These are phyloP conservation scores for Pestalotiopsis sp. DNA, from an alignment of 2,329 filamentous ascomycete genomes.

Conservation along the genomic window DNA sequence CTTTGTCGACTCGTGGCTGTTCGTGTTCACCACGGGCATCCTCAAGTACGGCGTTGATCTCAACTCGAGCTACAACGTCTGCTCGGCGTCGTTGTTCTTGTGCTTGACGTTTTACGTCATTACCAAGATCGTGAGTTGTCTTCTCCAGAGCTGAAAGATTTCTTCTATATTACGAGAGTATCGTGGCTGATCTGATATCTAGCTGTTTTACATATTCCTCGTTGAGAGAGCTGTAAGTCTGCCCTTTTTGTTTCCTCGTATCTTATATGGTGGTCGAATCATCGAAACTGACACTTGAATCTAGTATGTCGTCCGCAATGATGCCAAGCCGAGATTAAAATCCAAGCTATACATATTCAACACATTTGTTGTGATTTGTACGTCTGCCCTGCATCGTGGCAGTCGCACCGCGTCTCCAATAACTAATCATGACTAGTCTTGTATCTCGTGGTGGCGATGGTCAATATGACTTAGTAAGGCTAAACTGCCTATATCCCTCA, in stretches of 20 bases:
- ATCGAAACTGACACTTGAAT: neutral
- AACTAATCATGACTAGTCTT: slow-evolving; percentile 29
- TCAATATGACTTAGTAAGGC: slow-evolving; percentile 64
- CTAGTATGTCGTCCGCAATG: slow-evolving; percentile 60
- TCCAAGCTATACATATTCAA: slow-evolving; percentile 65
- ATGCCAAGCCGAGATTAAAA: slow-evolving; percentile 50
- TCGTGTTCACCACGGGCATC: slow-evolving; percentile 60
- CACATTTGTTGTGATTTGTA: slow-evolving; percentile 57
- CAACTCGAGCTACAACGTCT: slow-evolving; percentile 51
- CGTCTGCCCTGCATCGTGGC: slow-evolving; percentile 8
- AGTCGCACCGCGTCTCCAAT: neutral
- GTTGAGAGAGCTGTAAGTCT: slow-evolving; percentile 62
- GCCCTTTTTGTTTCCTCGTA: neutral
- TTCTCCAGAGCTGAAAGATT: neutral
- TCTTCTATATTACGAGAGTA: slow-evolving; percentile 33
- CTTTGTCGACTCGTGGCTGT: slow-evolving; percentile 62
- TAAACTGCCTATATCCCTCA: neutral
- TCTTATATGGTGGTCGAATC: neutral
- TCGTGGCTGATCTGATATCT: neutral
- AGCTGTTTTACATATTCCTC: slow-evolving; percentile 66
- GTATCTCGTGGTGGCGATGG: slow-evolving; percentile 49
- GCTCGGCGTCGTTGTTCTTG: slow-evolving; percentile 60
- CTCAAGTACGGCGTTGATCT: slow-evolving; percentile 60
- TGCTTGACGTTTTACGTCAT: slow-evolving; percentile 65
- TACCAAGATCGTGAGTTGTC: slow-evolving; percentile 53